Evolutionary conservation across 164 flowering plant genomes (phyloP), one percentile per base, ranked within the genome.

Genomic region (Brasenia schreberi): DNA sequence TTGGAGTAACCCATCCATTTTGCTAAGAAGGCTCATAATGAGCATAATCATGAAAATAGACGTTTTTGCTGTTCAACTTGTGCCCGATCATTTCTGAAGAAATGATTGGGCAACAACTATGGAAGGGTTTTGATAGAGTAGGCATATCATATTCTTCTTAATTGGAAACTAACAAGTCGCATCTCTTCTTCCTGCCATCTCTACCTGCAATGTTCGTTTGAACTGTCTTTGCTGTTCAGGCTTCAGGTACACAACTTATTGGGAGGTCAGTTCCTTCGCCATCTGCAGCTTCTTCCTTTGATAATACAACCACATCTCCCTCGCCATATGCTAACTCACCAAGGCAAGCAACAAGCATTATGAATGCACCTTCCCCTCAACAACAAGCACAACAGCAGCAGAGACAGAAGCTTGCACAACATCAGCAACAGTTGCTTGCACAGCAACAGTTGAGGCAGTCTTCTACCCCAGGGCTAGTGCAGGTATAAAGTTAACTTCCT

Each of bases 351-450:
- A 69, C 89, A 64, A 87, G 69, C 66, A 82, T 87, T 70, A 85
- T 93, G 93, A 94, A 94, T 68, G 71, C 92, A 44, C 98, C 96
- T 23, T 94, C 98, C 69, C 98, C 98, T 74, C 96, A 89, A 72
- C 98, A 89, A 69, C 84, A 77, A 60, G 86, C 83, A 59, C 87
- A 81, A 63, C 87, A 81, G 42, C 94, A 81, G 18, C 96, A 85
- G 69, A 80, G 92, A 71, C 88, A 83, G 77, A 85, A 86, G 73
- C 67, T 87, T 71, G 75, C 86, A 65, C 84, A 72, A 63, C 87
- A 87, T 72, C 98, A 93, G 72, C 96, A 90, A 71, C 96, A 84
- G 74, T 76, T 89, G 43, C 86, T 94, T 64, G 80, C 89, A 71
- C 95, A 88, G 74, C 98, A 91, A 76, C 89, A 88, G 75, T 77